These are phyloP conservation scores for Populus trichocarpa DNA, from an alignment of 441 rosid species.

Conservation along the genomic window DNA sequence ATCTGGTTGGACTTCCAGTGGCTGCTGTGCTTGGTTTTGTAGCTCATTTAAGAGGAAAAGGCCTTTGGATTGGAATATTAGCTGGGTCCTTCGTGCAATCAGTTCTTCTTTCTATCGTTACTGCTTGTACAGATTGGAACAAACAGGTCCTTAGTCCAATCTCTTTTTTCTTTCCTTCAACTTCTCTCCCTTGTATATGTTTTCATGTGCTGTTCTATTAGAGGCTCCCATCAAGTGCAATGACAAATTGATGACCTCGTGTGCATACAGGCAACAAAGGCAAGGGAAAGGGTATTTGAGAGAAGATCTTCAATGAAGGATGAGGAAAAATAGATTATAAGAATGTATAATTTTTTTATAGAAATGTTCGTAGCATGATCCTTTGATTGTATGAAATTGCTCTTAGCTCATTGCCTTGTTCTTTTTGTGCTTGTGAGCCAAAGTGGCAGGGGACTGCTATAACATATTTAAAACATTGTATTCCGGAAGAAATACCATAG, in stretches of 20 bases:
- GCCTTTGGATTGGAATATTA: conserved; percentile 48
- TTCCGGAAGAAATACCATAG: too few species aligned
- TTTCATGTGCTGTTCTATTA: background rate
- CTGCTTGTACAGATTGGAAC: conserved; percentile 34
- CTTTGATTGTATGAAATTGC: too few species aligned
- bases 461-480: too few species aligned
- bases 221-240: background rate
- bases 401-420: too few species aligned
- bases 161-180: too few species aligned
- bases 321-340: background rate
- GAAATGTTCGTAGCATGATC: too few species aligned
- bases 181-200: too few species aligned
- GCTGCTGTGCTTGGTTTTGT: conserved; percentile 29
- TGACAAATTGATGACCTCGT: background rate
- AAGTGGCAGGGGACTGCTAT: too few species aligned
- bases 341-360: too few species aligned
- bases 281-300: conserved; percentile 19
- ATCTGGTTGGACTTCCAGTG: conserved; percentile 40
- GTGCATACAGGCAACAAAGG: conserved; percentile 20
- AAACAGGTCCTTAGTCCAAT: conserved; percentile 29
- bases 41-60: conserved; percentile 36
- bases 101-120: conserved; percentile 22
- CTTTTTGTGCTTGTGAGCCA: too few species aligned
- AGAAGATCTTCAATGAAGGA: background rate
- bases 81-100: conserved; percentile 38